phyloP scores from a whole-genome alignment of 164 flowering plant species.

The Nelumbo lutea region DNA sequence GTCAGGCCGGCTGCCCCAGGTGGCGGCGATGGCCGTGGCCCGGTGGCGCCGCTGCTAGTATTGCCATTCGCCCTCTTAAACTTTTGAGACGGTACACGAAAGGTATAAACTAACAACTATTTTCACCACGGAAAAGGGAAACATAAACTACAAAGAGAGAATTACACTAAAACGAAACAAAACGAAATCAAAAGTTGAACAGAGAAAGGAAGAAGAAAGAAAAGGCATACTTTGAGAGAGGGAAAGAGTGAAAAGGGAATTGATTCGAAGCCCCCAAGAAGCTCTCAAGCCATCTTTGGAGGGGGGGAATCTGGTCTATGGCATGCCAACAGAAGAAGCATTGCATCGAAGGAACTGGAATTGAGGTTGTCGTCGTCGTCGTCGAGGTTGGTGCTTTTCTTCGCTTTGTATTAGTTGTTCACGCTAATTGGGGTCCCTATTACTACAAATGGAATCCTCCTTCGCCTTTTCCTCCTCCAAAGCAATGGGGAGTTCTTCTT shows the following conservation, averaged over 20 bases:
- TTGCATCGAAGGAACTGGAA: neutral
- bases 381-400: neutral
- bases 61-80: too few species aligned
- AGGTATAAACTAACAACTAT: too few species aligned
- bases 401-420: neutral
- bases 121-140: too few species aligned
- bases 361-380: neutral
- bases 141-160: neutral
- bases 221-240: neutral
- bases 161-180: neutral
- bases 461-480: neutral
- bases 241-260: neutral
- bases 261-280: neutral
- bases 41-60: too few species aligned
- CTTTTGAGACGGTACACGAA: too few species aligned
- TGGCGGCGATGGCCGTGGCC: neutral
- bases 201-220: neutral
- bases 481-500: slow-evolving; percentile 5
- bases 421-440: neutral
- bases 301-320: slow-evolving; percentile 8
- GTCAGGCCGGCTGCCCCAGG: too few species aligned
- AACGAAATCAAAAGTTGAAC: neutral
- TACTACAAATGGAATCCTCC: neutral
- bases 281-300: neutral
- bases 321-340: slow-evolving; percentile 7